These are phyloP conservation scores for Irpex sp. DNA, from an alignment of 1,284 basidiomycete genomes.

Conservation along the genomic window DNA sequence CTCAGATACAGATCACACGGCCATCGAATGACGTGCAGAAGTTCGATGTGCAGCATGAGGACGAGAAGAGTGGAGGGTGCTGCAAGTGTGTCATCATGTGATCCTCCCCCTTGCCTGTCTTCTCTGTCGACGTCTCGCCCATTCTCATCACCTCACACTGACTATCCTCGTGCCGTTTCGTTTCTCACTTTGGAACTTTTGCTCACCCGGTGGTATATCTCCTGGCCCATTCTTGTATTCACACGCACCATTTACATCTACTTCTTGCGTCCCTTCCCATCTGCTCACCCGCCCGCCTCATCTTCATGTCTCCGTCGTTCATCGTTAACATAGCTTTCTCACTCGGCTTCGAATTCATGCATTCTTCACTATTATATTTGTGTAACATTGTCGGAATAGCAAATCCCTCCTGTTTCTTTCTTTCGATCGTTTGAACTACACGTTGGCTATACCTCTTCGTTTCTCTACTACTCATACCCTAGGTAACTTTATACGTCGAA, in stretches of 20 bases:
- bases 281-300: too few relatives aligned
- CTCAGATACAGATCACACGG: slow-evolving; percentile 16
- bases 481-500: slow-evolving; percentile 5
- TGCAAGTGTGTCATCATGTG: slow-evolving; percentile 39
- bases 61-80: slow-evolving; percentile 29
- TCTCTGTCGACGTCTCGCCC: slow-evolving; percentile 1
- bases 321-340: not conserved
- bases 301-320: not conserved
- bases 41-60: slow-evolving; percentile 13
- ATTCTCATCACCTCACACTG: slow-evolving; percentile 1
- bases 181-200: not conserved
- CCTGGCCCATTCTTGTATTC: not conserved
- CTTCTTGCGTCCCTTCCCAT: not conserved
- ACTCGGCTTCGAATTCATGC: not conserved
- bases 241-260: not conserved
- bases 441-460: slow-evolving; percentile 11
- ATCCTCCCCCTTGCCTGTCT: slow-evolving; percentile 6
- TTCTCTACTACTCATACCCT: slow-evolving; percentile 15
- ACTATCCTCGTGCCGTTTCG: not conserved
- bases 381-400: slow-evolving; percentile 13
- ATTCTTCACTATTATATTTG: not conserved
- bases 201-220: too few relatives aligned
- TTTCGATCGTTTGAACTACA: not conserved
- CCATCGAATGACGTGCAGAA: slow-evolving; percentile 12
- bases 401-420: slow-evolving; percentile 2